Evolutionary conservation across 495 filamentous ascomycete genomes (phyloP).

Genomic region (Lineolata rhizophorae): DNA sequence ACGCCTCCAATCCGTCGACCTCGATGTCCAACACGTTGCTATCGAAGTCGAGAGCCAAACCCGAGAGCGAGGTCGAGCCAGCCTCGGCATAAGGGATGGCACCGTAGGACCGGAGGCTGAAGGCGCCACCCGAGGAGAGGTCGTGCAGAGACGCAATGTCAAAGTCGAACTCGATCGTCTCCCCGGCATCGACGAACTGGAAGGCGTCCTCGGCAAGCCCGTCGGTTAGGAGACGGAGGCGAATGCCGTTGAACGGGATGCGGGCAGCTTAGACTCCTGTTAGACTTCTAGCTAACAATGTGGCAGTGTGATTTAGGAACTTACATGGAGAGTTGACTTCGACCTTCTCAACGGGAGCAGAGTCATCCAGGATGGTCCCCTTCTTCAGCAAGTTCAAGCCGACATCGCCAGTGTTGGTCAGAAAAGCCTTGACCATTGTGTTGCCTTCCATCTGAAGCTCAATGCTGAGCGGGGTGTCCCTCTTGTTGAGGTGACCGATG

Average conservation of each 20-base stretch:
- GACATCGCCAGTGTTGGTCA: constrained; percentile 34
- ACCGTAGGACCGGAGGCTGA: constrained; percentile 24
- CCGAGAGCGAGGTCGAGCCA: constrained; percentile 24
- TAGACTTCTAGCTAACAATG: not conserved
- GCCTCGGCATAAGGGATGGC: constrained; percentile 28
- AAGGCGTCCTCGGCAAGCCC: constrained; percentile 29
- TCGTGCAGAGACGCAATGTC: constrained; percentile 35
- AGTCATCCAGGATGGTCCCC: constrained; percentile 34
- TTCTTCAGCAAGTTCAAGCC: constrained; percentile 36
- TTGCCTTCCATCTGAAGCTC: constrained; percentile 29
- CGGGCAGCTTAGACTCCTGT: constrained; percentile 18
- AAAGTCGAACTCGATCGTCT: constrained; percentile 31
- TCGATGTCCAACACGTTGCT: constrained; percentile 25
- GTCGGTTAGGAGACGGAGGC: constrained; percentile 23
- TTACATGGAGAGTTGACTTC: constrained; percentile 28
- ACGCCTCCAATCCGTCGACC: constrained; percentile 29
- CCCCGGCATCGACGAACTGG: constrained; percentile 31
- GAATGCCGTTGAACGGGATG: constrained; percentile 35
- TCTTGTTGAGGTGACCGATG: constrained; percentile 21
- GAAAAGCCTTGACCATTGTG: constrained; percentile 33
- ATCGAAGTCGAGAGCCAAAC: constrained; percentile 20
- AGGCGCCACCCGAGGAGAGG: constrained; percentile 26
- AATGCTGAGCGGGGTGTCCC: constrained; percentile 25
- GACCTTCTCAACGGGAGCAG: constrained; percentile 36
- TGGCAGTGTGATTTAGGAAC: constrained; percentile 3